phyloP scores from a whole-genome alignment of 768 basidiomycete species.

The Pleurotus giganteus region DNA sequence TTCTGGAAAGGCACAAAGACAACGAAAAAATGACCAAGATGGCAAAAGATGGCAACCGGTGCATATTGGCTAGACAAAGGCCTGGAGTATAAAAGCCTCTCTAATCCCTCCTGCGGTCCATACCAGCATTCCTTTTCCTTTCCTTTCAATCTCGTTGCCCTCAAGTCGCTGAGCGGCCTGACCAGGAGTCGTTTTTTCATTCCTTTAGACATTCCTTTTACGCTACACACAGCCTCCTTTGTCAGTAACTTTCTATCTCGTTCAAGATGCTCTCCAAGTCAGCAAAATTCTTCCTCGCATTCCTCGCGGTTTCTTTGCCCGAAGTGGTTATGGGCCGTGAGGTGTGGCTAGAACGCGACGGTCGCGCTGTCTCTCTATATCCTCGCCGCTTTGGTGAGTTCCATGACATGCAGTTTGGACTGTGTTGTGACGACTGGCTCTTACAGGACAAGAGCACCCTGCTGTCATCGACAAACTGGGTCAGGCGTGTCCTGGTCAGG shows the following conservation, averaged over 20 bases:
- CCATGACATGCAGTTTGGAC: neutral
- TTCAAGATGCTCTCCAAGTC: constrained; percentile 21
- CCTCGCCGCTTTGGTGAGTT: constrained; percentile 47
- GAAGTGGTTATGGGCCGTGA: constrained; percentile 35
- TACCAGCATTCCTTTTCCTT: neutral
- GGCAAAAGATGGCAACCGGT: neutral
- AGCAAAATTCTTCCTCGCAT: constrained; percentile 17
- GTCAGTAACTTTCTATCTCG: constrained; percentile 12
- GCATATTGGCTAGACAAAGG: neutral
- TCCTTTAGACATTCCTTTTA: constrained; percentile 6
- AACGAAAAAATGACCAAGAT: neutral
- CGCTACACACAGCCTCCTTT: constrained; percentile 9
- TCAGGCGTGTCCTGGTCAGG: constrained; percentile 44
- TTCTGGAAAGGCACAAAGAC: neutral
- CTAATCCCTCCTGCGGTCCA: neutral
- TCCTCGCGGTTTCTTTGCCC: constrained; percentile 18
- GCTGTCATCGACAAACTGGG: constrained; percentile 43
- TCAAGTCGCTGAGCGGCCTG: constrained; percentile 7
- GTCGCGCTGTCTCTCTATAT: constrained; percentile 41
- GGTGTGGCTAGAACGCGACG: constrained; percentile 46
- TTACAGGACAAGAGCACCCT: constrained; percentile 41
- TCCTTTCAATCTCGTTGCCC: neutral
- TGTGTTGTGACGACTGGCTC: neutral
- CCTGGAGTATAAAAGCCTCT: neutral
- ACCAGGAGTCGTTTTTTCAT: constrained; percentile 8